phyloP scores from a whole-genome alignment of 768 basidiomycete species.

The Pleurotus giganteus region DNA sequence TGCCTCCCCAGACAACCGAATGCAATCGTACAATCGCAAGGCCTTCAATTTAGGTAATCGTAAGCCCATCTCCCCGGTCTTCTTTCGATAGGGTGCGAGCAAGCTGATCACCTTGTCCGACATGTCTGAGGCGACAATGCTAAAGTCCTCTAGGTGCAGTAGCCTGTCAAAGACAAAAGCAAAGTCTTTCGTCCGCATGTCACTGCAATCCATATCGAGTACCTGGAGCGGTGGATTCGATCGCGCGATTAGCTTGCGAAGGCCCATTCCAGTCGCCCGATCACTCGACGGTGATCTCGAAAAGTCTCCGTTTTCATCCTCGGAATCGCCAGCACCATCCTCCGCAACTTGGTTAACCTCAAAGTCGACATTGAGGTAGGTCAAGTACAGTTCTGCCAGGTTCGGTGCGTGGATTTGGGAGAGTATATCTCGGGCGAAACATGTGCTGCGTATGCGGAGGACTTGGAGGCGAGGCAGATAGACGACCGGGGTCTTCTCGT shows the following conservation, averaged over 20 bases:
- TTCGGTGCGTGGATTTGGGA: constrained; percentile 62
- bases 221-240: constrained; percentile 61
- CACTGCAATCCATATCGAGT: constrained; percentile 78
- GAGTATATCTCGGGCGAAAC: constrained; percentile 62
- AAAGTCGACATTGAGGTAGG: constrained; percentile 66
- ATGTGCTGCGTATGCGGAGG: constrained; percentile 56
- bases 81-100: constrained; percentile 40
- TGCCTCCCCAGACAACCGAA: constrained; percentile 56
- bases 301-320: constrained; percentile 71
- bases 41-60: constrained; percentile 54
- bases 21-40: constrained; percentile 60
- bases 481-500: constrained; percentile 37
- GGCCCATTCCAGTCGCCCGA: constrained; percentile 77
- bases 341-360: constrained; percentile 29
- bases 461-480: constrained; percentile 57
- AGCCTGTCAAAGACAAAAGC: constrained; percentile 61
- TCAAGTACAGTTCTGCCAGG: constrained; percentile 59
- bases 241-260: constrained; percentile 60
- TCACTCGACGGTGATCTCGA: constrained; percentile 79
- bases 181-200: constrained; percentile 85
- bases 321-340: constrained; percentile 64
- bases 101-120: constrained; percentile 66
- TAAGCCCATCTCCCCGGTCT: constrained; percentile 22
- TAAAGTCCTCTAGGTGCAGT: constrained; percentile 54
- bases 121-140: constrained; percentile 81